Evolutionary conservation across 805 yeast species (phyloP).

Genomic region (Schwanniomyces yamadae): DNA sequence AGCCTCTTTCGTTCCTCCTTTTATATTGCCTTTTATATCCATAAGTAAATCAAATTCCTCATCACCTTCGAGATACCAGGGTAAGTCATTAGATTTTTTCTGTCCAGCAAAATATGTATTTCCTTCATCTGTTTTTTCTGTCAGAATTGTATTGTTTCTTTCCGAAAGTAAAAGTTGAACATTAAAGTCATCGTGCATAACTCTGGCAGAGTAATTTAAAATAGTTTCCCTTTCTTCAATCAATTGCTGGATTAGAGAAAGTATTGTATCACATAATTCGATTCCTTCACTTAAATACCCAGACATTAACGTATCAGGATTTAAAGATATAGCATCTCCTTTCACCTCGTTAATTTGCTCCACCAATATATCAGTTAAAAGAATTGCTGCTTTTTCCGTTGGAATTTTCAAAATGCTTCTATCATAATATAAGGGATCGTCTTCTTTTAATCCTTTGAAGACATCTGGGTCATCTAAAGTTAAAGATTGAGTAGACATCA

Average conservation of each 20-base stretch:
- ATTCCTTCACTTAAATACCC: constrained; percentile 37
- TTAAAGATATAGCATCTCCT: constrained; percentile 34
- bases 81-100: constrained; percentile 43
- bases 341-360: constrained; percentile 39
- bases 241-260: constrained; percentile 51
- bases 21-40: constrained; percentile 68
- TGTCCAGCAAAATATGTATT: constrained; percentile 34
- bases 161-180: constrained; percentile 54
- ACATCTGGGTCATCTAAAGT: constrained; percentile 76
- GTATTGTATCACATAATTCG: constrained; percentile 33
- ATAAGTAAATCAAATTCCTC: constrained; percentile 54
- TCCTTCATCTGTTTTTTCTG: constrained; percentile 38
- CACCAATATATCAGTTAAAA: constrained; percentile 46
- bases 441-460: constrained; percentile 62
- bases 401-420: constrained; percentile 37
- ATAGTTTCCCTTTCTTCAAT: constrained; percentile 70
- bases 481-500: constrained; percentile 67
- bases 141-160: constrained; percentile 40
- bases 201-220: constrained; percentile 70
- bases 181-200: constrained; percentile 72
- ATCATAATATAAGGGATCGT: constrained; percentile 43
- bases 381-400: constrained; percentile 50
- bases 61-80: constrained; percentile 74
- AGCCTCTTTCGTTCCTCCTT: constrained; percentile 82
- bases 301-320: constrained; percentile 40